Base-by-base conservation (phyloP, 148 eudicot species). In the Cornus kousa region DNA sequence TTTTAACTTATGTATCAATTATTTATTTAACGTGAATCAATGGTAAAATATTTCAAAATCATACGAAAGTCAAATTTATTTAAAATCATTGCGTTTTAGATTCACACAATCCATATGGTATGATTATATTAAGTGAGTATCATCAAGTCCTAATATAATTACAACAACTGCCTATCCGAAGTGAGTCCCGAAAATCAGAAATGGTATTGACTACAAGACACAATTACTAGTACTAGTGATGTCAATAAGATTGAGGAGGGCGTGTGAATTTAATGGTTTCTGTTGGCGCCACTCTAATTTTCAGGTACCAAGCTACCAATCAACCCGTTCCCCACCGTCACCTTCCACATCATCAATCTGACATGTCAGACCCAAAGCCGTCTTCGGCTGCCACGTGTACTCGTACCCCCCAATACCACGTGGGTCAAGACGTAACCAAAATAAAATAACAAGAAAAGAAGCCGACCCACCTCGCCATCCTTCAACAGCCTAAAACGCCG, bases 341-440 rank as follows among this genome's bases (percentile, higher is more conserved):
- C 43, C 68, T 71, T 70, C 77, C 75, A 80, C 82, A 70, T 84
- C 83, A 84, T 39, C 78, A 75, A 39, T 23, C 77, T 80, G 77
- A 82, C 78, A 73, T 80, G 78, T 70, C 83, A 71, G 71, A 78
- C 57, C 62, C 11, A 76, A 81, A 66, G 14, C 66, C 19, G 33
- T 59, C 43, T 32, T 32, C 28, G 0, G 7, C 46, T 23, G 82
- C 79, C 89, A 84, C 79, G 77, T 88, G 79, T 82, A 73, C 11
- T 35, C 4, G 24, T 10, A 35, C 55, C 76, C 82, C 37, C 82
- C 77, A 55, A 2, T 46, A 79, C 81, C 85, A 83, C 80, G 86
- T 84, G 87, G 76, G 76, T 64, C 31, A 23, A 67, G 71, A 78
- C 83, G 74, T 77, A 78, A 81, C 57, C 39, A 72, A 73, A 62